Percentiles rank a stretch among this genome's conserved stretches.
These are phyloP conservation scores for Solanum sparsipilum DNA, from an alignment of 257 asterid species.

Conservation along the genomic window DNA sequence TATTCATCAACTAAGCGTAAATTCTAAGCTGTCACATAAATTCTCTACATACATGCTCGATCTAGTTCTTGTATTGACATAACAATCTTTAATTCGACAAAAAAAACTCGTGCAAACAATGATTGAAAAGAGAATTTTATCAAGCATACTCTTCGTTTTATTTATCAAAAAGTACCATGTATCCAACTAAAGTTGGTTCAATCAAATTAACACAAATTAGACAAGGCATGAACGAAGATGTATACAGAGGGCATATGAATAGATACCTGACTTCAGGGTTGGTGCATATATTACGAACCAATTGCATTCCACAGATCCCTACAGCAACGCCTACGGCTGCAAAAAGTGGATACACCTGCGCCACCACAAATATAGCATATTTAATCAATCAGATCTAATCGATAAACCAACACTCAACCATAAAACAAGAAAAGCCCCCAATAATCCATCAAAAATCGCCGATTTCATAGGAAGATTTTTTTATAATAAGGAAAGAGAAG, in stretches of 20 bases:
- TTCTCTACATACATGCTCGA: not conserved
- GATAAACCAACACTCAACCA: not conserved
- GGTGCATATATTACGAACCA: constrained; percentile 60
- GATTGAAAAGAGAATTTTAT: not conserved
- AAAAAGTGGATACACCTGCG: constrained; percentile 75
- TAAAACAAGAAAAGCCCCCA: not conserved
- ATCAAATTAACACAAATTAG: not conserved
- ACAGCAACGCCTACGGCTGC: constrained; percentile 82
- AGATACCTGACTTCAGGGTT: constrained; percentile 94
- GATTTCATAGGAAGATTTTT: not conserved
- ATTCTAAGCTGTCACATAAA: not conserved
- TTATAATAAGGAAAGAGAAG: not conserved
- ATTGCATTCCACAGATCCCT: constrained; percentile 83
- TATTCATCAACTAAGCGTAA: not conserved
- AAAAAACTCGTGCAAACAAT: not conserved
- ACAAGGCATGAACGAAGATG: not conserved
- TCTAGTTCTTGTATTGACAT: not conserved
- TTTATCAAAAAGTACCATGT: not conserved
- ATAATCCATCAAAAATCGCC: not conserved
- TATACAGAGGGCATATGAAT: not conserved
- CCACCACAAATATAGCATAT: not conserved
- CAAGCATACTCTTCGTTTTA: not conserved
- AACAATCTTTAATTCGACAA: not conserved
- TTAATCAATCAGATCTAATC: constrained; percentile 19
- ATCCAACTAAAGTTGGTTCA: not conserved